phyloP scores from a whole-genome alignment of 2,329 filamentous ascomycete genomes.

The Bimuria novae-zelandiae region DNA sequence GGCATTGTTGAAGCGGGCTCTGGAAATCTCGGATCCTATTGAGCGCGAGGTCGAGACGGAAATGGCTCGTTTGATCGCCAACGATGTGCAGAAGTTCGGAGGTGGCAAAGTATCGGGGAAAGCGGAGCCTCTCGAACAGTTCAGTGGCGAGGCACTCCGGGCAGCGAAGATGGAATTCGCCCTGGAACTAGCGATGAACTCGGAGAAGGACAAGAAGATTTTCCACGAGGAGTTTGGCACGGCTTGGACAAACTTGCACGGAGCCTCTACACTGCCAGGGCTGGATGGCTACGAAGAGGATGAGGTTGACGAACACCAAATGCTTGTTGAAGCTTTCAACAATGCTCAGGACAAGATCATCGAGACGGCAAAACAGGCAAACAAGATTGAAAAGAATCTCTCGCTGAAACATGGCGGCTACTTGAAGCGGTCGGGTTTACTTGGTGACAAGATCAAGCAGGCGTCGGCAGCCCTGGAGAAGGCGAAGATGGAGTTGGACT shows the following conservation, averaged over 20 bases:
- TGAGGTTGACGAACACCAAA: conserved; percentile 69
- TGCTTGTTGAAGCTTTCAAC: conserved; percentile 74
- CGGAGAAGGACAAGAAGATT: conserved; percentile 55
- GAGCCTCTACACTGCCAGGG: conserved; percentile 66
- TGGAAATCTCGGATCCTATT: conserved; percentile 65
- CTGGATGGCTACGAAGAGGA: conserved; percentile 80
- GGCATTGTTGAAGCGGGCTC: conserved; percentile 67
- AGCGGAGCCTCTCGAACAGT: conserved; percentile 61
- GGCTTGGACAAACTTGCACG: conserved; percentile 57
- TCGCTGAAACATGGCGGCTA: conserved; percentile 86
- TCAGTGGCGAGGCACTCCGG: conserved; percentile 74
- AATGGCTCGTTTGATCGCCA: conserved; percentile 76
- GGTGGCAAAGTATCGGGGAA: conserved; percentile 68
- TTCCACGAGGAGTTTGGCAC: conserved; percentile 50
- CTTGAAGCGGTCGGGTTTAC: conserved; percentile 78
- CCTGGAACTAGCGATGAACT: conserved; percentile 63
- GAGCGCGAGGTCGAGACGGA: conserved; percentile 75
- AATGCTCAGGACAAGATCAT: conserved; percentile 74
- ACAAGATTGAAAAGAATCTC: conserved; percentile 94
- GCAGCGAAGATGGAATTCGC: conserved; percentile 78
- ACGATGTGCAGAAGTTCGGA: conserved; percentile 79
- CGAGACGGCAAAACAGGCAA: conserved; percentile 74
- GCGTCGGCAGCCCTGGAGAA: conserved; percentile 75
- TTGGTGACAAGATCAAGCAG: conserved; percentile 78
- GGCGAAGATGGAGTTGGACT: conserved; percentile 71